Base-by-base conservation (phyloP, 108 stramenopile genomes). In the Discostella stelligeroides region DNA sequence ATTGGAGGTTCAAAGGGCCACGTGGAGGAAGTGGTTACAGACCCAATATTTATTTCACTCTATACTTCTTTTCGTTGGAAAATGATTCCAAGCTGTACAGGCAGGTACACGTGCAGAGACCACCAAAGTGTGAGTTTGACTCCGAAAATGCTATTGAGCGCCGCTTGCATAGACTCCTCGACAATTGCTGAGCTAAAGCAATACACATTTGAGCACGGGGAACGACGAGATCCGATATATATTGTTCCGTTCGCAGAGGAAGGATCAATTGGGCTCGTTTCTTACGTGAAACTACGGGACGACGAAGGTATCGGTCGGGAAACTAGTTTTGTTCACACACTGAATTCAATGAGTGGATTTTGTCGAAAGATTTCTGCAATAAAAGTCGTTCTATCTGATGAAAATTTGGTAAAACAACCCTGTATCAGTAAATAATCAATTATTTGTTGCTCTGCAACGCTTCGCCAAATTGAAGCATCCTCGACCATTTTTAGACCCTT, bases 81-180 rank as follows among this genome's bases (percentile, higher is more conserved):
- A 51, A 73, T 68, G 69, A 78, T 84, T 45, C 72, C 76, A 4
- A 84, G 81, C 57, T 84, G 84, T 49, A 84, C 84, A 37, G 84
- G 80, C 14, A 45, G 84, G 11, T 81, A 81, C 37, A 84, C 68
- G 28, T 84, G 84, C 24, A 71, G 77, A 17, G 84, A 84, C 56
- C 80, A 81, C 54, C 60, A 55, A 0, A 12, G 42, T 5, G 83
- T 84, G 0, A 76, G 70, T 15, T 53, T 82, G 34, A 13, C 61
- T 18, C 76, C 80, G 13, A 15, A 48, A 11, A 62, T 78, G 47
- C n/a, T 84, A 1, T 30, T 84, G 47, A 18, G 38, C 4, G 42
- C 65, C 30, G 64, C 48, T 30, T 72, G 58, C 34, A 23, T 66
- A 21, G 51, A 61, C 47, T 34, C 37, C 17, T n/a, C 63, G 10